A percentile compares a stretch with the other conserved stretches of the same genome.
phyloP scores from a whole-genome alignment of 371 early-diverging fungal genomes.

The Circinella minor region DNA sequence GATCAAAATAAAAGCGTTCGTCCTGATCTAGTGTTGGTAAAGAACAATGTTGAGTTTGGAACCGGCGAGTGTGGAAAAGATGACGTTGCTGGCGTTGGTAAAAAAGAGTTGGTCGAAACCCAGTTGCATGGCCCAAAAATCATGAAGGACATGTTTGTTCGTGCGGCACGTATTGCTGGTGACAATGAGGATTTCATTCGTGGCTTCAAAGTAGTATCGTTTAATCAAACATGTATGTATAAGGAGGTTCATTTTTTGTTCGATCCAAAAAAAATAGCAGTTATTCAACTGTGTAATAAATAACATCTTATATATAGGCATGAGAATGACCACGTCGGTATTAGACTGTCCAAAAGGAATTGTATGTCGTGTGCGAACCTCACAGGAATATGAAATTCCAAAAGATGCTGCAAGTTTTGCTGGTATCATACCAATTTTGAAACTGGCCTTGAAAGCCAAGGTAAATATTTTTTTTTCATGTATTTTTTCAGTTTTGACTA shows the following conservation, averaged over 20 bases:
- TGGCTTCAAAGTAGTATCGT: background rate
- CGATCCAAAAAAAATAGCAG: too few species aligned
- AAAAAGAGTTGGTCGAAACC: too few species aligned
- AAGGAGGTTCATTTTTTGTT: background rate
- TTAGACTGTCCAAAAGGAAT: background rate
- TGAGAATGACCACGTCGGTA: background rate
- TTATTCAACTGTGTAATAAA: background rate
- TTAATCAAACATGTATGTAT: background rate
- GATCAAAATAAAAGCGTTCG: background rate
- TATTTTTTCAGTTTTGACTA: too few species aligned
- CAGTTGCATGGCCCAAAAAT: slow-evolving; percentile 11
- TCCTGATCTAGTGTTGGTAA: slow-evolving; percentile 5
- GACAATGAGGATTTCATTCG: background rate
- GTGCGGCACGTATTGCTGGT: background rate
- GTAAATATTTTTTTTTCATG: too few species aligned
- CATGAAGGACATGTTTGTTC: slow-evolving; percentile 10
- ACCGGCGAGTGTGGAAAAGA: slow-evolving; percentile 6
- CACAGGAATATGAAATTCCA: background rate
- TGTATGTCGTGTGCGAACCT: background rate
- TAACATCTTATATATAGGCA: background rate
- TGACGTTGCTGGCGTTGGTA: background rate
- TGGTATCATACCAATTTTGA: too few species aligned
- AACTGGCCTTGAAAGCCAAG: too few species aligned
- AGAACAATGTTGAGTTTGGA: slow-evolving; percentile 12
- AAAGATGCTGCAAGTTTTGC: too few species aligned